These are phyloP conservation scores for Diaporthe sp. DNA, from an alignment of 2,329 filamentous ascomycete species.

Conservation along the genomic window DNA sequence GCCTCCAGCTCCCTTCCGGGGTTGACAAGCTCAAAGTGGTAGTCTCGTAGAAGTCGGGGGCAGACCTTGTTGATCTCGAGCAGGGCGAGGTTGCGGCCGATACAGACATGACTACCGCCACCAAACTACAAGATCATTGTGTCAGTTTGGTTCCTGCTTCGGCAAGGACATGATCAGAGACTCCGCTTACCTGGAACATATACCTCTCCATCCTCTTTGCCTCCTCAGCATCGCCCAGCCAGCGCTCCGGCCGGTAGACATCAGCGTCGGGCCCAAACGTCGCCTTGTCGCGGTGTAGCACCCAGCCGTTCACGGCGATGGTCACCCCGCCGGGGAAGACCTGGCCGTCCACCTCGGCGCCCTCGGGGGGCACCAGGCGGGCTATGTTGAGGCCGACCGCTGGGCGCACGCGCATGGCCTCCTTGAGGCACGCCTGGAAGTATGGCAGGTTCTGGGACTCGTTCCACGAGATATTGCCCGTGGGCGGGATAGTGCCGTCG, in stretches of 20 bases:
- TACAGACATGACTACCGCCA: conserved; percentile 64
- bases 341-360: conserved; percentile 61
- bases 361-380: conserved; percentile 60
- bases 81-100: conserved; percentile 64
- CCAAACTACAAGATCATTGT: conserved; percentile 54
- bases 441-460: conserved; percentile 62
- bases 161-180: not conserved
- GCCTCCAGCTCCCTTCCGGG: conserved; percentile 60
- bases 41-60: conserved; percentile 64
- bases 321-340: conserved; percentile 63
- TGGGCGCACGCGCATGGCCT: conserved; percentile 65
- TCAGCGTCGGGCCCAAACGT: conserved; percentile 64
- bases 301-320: conserved; percentile 65
- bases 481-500: conserved; percentile 45
- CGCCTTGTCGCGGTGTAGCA: conserved; percentile 58
- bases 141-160: not conserved
- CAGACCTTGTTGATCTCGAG: conserved; percentile 70
- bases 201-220: conserved; percentile 61
- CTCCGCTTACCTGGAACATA: conserved; percentile 62
- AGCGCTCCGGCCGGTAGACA: conserved; percentile 63
- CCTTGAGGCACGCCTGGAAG: conserved; percentile 67
- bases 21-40: conserved; percentile 62
- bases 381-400: conserved; percentile 67
- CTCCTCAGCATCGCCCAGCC: conserved; percentile 58
- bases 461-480: conserved; percentile 58